A percentile compares a stretch with the other conserved stretches of the same genome.
phyloP scores from a whole-genome alignment of 2,329 filamentous ascomycete species.

The Cytospora paraplurivora region DNA sequence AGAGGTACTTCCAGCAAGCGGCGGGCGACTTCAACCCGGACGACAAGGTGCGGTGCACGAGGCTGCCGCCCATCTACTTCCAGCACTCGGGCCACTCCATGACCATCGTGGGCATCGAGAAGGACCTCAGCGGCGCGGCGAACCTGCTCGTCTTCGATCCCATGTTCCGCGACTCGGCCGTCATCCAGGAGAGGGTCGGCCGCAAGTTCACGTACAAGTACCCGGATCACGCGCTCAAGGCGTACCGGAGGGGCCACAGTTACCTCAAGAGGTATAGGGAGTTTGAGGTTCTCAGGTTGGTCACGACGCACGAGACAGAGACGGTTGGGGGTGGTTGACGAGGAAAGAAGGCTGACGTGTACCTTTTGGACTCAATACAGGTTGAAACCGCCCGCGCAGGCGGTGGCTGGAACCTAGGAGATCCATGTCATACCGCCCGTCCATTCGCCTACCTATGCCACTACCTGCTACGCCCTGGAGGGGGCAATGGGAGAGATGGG shows the following conservation, averaged over 20 bases:
- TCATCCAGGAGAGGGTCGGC: slow-evolving; percentile 61
- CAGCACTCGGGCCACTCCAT: slow-evolving; percentile 89
- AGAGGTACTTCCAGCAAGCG: slow-evolving; percentile 69
- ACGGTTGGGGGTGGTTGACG: not conserved
- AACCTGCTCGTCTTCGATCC: slow-evolving; percentile 89
- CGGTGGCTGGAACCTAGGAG: not conserved
- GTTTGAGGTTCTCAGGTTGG: slow-evolving; percentile 76
- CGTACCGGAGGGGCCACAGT: slow-evolving; percentile 70
- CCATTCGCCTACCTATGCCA: not conserved
- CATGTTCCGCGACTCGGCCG: slow-evolving; percentile 70
- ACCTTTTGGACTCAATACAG: not conserved
- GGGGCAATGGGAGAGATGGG: not conserved
- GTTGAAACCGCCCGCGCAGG: slow-evolving; percentile 12
- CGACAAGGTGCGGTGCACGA: slow-evolving; percentile 69
- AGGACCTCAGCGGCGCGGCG: slow-evolving; percentile 60
- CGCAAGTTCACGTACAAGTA: slow-evolving; percentile 47
- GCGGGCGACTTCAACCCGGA: slow-evolving; percentile 48
- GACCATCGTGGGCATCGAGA: slow-evolving; percentile 85
- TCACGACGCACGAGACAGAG: slow-evolving; percentile 1
- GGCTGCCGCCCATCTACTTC: slow-evolving; percentile 82
- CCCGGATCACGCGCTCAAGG: slow-evolving; percentile 61
- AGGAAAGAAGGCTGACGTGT: not conserved
- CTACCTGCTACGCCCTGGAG: not conserved
- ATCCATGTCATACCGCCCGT: too few species aligned
- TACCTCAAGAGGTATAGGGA: slow-evolving; percentile 72